Conservation (phyloP, 352 stramenopile species). For the Blastocystis sp. region DNA sequence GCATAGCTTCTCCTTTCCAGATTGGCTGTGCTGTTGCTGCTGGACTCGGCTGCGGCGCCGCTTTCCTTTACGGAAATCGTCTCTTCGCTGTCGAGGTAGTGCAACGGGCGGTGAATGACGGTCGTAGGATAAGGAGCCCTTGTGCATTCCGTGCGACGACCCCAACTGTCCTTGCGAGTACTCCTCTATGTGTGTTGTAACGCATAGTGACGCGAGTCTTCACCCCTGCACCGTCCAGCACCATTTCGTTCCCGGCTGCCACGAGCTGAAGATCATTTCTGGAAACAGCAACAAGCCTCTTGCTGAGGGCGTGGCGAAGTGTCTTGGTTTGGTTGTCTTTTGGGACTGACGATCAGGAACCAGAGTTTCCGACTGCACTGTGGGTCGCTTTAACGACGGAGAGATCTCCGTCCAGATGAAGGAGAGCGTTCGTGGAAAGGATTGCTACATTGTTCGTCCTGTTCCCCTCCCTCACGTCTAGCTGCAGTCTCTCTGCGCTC, state of each 20-base stretch:
- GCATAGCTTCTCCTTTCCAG: slow-evolving; percentile 51
- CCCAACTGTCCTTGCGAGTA: slow-evolving; percentile 57
- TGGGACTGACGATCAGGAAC: slow-evolving; percentile 77
- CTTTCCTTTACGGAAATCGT: slow-evolving; percentile 54
- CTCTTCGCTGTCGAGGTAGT: slow-evolving; percentile 46
- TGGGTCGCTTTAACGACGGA: slow-evolving; percentile 88
- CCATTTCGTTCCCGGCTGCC: slow-evolving; percentile 88
- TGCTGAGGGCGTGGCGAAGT: slow-evolving; percentile 86
- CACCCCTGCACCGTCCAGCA: slow-evolving; percentile 87
- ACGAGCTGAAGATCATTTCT: slow-evolving; percentile 90
- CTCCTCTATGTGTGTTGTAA: neutral
- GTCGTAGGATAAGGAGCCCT: slow-evolving; percentile 31
- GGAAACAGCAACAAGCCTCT: slow-evolving; percentile 88
- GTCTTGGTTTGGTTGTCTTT: slow-evolving; percentile 76
- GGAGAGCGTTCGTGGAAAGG: slow-evolving; percentile 88
- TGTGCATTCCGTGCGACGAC: slow-evolving; percentile 27
- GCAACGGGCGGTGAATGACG: neutral
- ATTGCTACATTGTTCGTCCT: slow-evolving; percentile 86
- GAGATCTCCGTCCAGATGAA: slow-evolving; percentile 90
- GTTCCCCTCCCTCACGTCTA: neutral
- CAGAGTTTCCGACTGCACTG: slow-evolving; percentile 85
- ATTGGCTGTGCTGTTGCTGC: slow-evolving; percentile 54
- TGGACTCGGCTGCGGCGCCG: slow-evolving; percentile 49
- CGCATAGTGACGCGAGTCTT: slow-evolving; percentile 53
- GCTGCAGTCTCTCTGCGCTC: slow-evolving; percentile 88